A percentile compares a stretch with the other conserved stretches of the same genome.
Conservation (phyloP, 805 yeast genomes). For the Metahyphopichia silvanorum region DNA sequence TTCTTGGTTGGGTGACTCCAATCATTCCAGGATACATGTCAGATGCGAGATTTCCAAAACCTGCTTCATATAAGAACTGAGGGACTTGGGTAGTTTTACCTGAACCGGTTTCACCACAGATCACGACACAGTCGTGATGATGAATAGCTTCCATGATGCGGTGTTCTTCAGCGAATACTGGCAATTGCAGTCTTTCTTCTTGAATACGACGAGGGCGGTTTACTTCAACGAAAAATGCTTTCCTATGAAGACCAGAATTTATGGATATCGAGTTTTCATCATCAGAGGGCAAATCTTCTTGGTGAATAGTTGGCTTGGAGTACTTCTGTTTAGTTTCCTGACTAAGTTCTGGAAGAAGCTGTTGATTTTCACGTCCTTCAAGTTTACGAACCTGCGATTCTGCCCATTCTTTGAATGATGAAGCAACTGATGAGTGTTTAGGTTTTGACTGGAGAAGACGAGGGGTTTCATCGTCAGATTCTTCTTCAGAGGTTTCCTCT, state of each 20-base stretch:
- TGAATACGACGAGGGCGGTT: constrained; percentile 67
- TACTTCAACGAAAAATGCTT: constrained; percentile 67
- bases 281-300: constrained; percentile 69
- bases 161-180: constrained; percentile 90
- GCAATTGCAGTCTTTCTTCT: constrained; percentile 63
- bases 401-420: constrained; percentile 87
- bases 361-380: constrained; percentile 52
- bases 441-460: constrained; percentile 37
- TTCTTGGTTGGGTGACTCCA: constrained; percentile 93
- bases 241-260: constrained; percentile 49
- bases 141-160: constrained; percentile 92
- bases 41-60: constrained; percentile 71
- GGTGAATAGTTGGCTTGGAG: constrained; percentile 51
- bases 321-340: constrained; percentile 42
- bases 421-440: constrained; percentile 49
- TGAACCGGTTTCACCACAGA: constrained; percentile 98
- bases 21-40: constrained; percentile 76
- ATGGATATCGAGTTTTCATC: constrained; percentile 60
- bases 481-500: constrained; percentile 24
- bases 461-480: constrained; percentile 28
- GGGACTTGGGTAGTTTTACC: constrained; percentile 99
- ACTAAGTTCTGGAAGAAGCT: constrained; percentile 45
- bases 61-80: constrained; percentile 90
- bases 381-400: constrained; percentile 62
- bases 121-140: constrained; percentile 83